These are phyloP conservation scores for Rehmannia glutinosa DNA, from an alignment of 257 asterid species.

Conservation along the genomic window DNA sequence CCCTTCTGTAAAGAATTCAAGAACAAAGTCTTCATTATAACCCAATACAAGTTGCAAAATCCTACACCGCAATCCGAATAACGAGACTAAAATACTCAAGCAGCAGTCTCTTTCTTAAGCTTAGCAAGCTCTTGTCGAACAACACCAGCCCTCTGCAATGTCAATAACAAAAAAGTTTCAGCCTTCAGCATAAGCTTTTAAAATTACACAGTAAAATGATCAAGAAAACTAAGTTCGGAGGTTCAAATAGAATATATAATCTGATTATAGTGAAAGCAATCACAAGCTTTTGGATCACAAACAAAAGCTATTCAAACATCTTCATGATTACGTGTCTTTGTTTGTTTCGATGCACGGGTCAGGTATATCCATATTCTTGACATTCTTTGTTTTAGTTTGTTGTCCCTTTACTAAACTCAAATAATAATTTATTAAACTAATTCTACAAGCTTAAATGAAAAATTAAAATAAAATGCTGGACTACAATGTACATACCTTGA, in stretches of 20 bases:
- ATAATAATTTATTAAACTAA: not conserved
- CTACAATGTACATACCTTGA: conserved; percentile 32
- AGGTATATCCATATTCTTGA: too few species aligned
- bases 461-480: not conserved
- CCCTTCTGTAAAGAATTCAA: conserved; percentile 8
- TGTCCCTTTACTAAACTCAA: too few species aligned
- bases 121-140: conserved; percentile 70
- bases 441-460: not conserved
- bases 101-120: conserved; percentile 51
- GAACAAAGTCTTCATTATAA: conserved; percentile 3
- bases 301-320: too few species aligned
- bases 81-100: conserved; percentile 23
- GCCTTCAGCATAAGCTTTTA: not conserved
- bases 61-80: conserved; percentile 16
- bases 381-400: too few species aligned
- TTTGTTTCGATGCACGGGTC: too few species aligned
- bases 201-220: not conserved
- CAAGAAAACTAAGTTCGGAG: too few species aligned
- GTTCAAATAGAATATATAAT: too few species aligned
- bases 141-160: conserved; percentile 59
- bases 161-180: not conserved
- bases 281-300: too few species aligned
- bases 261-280: too few species aligned
- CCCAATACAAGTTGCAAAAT: conserved; percentile 18
- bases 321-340: too few species aligned